Evolutionary conservation across 169 alveolate genomes (phyloP), one percentile per base, ranked within the genome.

Genomic region (Theileria parva): DNA sequence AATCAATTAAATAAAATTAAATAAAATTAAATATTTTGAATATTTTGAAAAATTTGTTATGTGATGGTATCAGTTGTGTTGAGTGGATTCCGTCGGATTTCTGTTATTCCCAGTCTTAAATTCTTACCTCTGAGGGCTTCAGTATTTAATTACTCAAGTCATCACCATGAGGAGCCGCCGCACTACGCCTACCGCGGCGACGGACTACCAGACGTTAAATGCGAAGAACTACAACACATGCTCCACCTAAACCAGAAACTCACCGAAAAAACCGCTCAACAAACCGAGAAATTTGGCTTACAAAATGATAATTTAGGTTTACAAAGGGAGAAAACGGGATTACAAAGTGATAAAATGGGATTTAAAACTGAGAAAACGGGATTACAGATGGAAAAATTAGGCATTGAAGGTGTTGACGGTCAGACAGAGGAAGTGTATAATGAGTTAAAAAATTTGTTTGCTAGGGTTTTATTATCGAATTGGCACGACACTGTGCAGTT

Each of bases 101-200:
- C 48, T 37, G 8, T 37, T 6, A 37, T 37, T 37, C 48, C 48
- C 8, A 8, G 48, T 37, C 48, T 37, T 6, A 37, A 8, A 8
- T 37, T 37, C 48, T 8, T 8, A 6, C 13, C 13, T 37, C 48
- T 37, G 4, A 37, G 48, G 48, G 48, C 48, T 37, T 59, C 66
- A 27, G 13, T 5, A 23, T 59, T 59, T 5, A 25, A 27, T 4
- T 27, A 27, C 8, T 59, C 66, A 28, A 34, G 37, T 17, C 89
- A 83, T 64, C 68, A 68, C 6, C 80, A 68, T 55, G 77, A 74
- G 50, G 89, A 83, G 59, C 89, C 89, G 15, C 83, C 80, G 19
- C 89, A 83, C 19, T 83, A 72, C 53, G 81, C 80, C 28, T 83
- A 83, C 81, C 30, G 81, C 0, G 89, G 89, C 15, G 86, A 83